A percentile compares a stretch with the other conserved stretches of the same genome.
phyloP scores from a whole-genome alignment of 352 stramenopile species.

The Phytophthora idaei region DNA sequence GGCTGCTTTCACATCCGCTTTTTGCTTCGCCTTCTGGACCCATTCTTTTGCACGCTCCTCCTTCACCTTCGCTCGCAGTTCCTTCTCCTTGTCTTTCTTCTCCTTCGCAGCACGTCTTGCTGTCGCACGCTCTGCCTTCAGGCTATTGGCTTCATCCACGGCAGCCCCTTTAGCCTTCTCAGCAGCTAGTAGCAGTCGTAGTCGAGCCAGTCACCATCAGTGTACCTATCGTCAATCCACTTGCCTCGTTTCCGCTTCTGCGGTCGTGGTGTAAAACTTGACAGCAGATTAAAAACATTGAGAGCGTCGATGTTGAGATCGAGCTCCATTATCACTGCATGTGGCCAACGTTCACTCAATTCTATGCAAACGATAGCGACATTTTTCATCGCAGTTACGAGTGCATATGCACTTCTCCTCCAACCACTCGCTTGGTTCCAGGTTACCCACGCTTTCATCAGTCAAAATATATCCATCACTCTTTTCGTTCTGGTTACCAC shows the following conservation, averaged over 20 bases:
- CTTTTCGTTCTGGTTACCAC: too few species aligned
- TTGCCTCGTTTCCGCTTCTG: constrained; percentile 2
- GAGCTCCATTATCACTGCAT: not conserved
- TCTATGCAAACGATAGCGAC: too few species aligned
- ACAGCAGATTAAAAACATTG: not conserved
- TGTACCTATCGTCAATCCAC: not conserved
- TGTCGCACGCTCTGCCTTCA: not conserved
- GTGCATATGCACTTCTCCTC: too few species aligned
- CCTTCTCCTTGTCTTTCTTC: not conserved
- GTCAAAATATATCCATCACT: too few species aligned
- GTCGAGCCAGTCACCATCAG: not conserved
- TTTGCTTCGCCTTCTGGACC: not conserved
- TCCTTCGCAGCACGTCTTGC: not conserved
- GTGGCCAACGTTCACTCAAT: too few species aligned
- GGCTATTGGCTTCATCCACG: not conserved
- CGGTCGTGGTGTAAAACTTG: not conserved
- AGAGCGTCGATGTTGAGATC: not conserved
- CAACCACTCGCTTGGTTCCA: too few species aligned
- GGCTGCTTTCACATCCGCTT: not conserved
- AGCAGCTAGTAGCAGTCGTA: not conserved
- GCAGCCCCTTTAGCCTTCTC: not conserved
- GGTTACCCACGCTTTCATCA: too few species aligned
- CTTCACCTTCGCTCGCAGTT: not conserved
- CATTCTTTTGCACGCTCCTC: not conserved
- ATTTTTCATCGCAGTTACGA: too few species aligned